Base-by-base conservation (phyloP, 805 yeast genomes). In the Starmera quercuum region DNA sequence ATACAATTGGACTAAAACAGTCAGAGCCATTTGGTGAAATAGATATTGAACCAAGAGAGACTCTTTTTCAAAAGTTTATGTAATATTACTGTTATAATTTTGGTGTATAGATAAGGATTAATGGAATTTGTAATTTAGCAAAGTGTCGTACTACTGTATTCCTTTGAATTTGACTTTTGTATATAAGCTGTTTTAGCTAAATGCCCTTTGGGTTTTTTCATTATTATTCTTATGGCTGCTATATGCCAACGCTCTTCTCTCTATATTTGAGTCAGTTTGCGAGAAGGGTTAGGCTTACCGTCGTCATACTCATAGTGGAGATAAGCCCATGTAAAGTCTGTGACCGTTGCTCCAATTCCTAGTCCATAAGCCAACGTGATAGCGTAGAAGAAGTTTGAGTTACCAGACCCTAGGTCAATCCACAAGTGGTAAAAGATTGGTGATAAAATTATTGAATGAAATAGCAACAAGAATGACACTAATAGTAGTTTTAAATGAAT, bases 321-420 rank as follows among this genome's bases (percentile, higher is more conserved):
- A 15, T 31, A 48, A 2, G 84, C 84, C 95, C 97, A 87, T 10
- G 81, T 60, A 43, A 84, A 72, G 48, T 92, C 97, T 28, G 80
- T 68, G 13, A 87, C 49, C 3, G 84, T 64, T 20, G 83, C 56
- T 0, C 78, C 75, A 44, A 86, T 68, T 4, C 87, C 83, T 7
- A 77, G 62, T 0, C 83, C 78, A 56, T 86, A 81, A 3, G 81
- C 83, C 38, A 92, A 67, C 4, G 92, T 85, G 47, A 92, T 83
- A 25, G 97, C 96, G 62, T 90, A 92, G 63, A 87, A 92, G 64
- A 92, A 92, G 58, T 92, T 92, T 33, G 96, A 79, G 60, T 92
- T 92, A 19, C 98, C 99, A 21, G 92, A 85, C 11, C 96, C 96
- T 37, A 85, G 66, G 38, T 80, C 82, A 45, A 90, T 84, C 99